A percentile compares a stretch with the other conserved stretches of the same genome.
phyloP scores from a whole-genome alignment of 2,329 filamentous ascomycete genomes.

The Graphiopsis chlorocephala region DNA sequence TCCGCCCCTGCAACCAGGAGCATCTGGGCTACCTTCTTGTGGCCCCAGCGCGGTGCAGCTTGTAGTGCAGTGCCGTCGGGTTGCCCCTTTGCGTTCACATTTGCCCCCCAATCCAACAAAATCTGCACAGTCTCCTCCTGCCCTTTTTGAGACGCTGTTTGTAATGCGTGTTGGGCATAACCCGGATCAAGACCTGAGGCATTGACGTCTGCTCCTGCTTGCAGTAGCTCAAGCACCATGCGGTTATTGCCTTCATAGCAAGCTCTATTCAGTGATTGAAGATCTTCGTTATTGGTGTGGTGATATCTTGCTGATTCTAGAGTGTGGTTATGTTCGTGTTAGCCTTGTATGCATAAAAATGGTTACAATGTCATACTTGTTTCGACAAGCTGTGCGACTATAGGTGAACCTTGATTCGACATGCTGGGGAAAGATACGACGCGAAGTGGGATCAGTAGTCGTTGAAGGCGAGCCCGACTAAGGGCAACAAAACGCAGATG shows the following conservation, averaged over 20 bases:
- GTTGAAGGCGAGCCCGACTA: no score
- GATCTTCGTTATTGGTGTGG: not conserved
- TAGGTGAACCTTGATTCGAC: no score
- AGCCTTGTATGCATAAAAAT: not conserved
- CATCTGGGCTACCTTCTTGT: conserved; percentile 17
- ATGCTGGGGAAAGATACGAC: no score
- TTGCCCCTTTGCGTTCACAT: conserved; percentile 18
- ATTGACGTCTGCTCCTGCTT: not conserved
- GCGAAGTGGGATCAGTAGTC: no score
- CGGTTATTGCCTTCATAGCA: not conserved
- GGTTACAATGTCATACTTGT: not conserved
- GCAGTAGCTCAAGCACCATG: not conserved
- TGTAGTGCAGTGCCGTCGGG: conserved; percentile 21
- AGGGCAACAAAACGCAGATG: no score
- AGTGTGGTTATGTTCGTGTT: not conserved
- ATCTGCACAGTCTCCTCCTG: conserved; percentile 14
- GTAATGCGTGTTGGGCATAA: conserved; percentile 12
- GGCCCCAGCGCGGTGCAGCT: conserved; percentile 16
- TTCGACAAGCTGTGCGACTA: not conserved
- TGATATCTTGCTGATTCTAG: not conserved
- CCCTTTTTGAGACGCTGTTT: conserved; percentile 7
- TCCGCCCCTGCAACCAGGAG: conserved; percentile 21
- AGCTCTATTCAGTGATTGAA: not conserved
- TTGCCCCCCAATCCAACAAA: conserved; percentile 14
- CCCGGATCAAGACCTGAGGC: not conserved